Base-by-base conservation (phyloP, 2,329 filamentous ascomycete genomes). In the Talaromyces sp. region DNA sequence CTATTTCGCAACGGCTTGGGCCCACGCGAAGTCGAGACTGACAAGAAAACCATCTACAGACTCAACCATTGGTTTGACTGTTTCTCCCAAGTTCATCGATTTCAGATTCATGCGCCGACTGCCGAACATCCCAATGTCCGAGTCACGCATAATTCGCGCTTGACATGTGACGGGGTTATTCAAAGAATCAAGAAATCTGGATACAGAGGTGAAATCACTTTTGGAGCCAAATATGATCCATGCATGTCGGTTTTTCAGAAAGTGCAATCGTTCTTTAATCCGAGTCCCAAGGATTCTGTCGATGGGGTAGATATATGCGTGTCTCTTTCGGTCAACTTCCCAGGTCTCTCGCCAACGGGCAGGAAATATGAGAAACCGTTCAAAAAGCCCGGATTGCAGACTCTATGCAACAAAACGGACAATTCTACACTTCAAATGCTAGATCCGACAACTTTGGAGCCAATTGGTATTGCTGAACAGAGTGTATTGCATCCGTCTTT, bases 1-100 rank as follows among this genome's bases (percentile, higher is more conserved):
- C 82, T 95, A 0, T 94, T 89, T 75, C 85, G 91, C 27, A 93
- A 89, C 0, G 91, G 92, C 0, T 90, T 91, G 0, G 90, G 91
- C 0, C 83, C 85, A 31, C 86, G 85, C 74, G 84, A 84, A 43
- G 78, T 92, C 2, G 81, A 88, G n/a, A 87, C 86, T 0, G 77
- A 85, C 2, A 81, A 82, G 3, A 86, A 87, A n/a, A 78, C 77
- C 15, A 85, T 82, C 0, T 88, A 88, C 71, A 80, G 82, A 36
- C 81, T 89, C 13, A 85, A 83, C 1, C 91, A 95, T 75, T 95
- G 91, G 91, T 95, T 95, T 70, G 92, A 95, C 73, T 90, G 90
- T 5, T 87, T 92, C 66, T 85, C 87, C 2, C 86, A 91, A 64
- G 82, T 87, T 0, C 90, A 94, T 77, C 87, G 86, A 31, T 94